phyloP scores from a whole-genome alignment of 306 rosid species.

The Vachellia collinsii region DNA sequence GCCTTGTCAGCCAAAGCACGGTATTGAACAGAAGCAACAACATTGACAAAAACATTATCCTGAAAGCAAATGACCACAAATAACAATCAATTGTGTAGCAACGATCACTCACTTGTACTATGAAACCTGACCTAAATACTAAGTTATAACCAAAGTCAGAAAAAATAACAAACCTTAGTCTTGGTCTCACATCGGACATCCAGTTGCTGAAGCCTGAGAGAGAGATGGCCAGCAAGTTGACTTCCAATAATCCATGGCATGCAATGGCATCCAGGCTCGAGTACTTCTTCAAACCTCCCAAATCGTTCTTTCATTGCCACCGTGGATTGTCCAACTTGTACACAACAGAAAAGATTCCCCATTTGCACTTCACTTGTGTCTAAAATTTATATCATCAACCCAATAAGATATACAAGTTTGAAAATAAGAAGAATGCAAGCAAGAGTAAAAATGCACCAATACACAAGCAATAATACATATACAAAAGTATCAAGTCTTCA shows the following conservation, averaged over 20 bases:
- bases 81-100: constrained; percentile 29
- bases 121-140: constrained; percentile 1
- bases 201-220: constrained; percentile 90
- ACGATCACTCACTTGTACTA: constrained; percentile 5
- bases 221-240: constrained; percentile 72
- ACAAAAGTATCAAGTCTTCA: background rate
- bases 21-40: constrained; percentile 90
- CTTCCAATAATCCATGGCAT: constrained; percentile 84
- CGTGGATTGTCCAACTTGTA: constrained; percentile 80
- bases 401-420: background rate
- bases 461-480: background rate
- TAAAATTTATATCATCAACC: constrained; percentile 17
- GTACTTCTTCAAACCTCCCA: constrained; percentile 72
- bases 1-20: constrained; percentile 87
- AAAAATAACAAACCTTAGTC: constrained; percentile 71
- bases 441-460: background rate
- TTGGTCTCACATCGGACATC: constrained; percentile 90
- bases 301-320: constrained; percentile 83
- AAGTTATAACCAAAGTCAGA: constrained; percentile 25
- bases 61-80: constrained; percentile 42
- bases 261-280: constrained; percentile 94
- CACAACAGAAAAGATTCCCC: constrained; percentile 74
- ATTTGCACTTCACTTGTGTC: constrained; percentile 52
- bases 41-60: constrained; percentile 96
- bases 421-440: constrained; percentile 6